Conservation (phyloP, 805 yeast genomes). For the Komagataella mondaviorum region DNA sequence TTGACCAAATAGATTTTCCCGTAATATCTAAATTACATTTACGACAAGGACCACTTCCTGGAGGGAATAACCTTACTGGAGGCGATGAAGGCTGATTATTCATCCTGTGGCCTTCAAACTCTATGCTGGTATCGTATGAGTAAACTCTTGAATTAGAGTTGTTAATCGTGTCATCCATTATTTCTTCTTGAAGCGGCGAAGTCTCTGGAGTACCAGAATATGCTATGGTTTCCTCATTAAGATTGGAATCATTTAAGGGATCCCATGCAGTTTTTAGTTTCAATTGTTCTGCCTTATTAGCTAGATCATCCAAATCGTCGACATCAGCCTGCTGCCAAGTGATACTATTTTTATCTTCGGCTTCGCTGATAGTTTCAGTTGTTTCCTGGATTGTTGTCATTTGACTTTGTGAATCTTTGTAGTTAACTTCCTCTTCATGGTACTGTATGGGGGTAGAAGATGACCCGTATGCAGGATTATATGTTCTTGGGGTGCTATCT, state of each 20-base stretch:
- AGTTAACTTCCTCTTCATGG: not conserved
- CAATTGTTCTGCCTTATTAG: not conserved
- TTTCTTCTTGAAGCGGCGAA: not conserved
- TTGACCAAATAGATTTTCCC: conserved; percentile 66
- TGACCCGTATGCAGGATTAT: not conserved
- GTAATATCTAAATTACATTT: conserved; percentile 43
- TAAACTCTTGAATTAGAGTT: not conserved
- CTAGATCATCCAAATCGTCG: not conserved
- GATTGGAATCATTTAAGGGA: not conserved
- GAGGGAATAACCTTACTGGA: conserved; percentile 12
- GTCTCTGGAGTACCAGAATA: not conserved
- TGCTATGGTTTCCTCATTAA: not conserved
- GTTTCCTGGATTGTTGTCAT: conserved; percentile 21
- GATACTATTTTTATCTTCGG: not conserved
- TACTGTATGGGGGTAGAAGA: not conserved
- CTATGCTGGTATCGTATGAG: not conserved
- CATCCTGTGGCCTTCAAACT: not conserved
- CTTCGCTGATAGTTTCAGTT: conserved; percentile 8
- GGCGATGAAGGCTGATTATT: conserved; percentile 7
- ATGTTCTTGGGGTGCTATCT: not conserved
- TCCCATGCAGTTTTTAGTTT: not conserved
- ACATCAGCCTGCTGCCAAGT: conserved; percentile 5
- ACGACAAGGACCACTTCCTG: conserved; percentile 78
- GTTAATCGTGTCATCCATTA: not conserved
- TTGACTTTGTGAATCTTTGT: conserved; percentile 6